phyloP scores from a whole-genome alignment of 352 stramenopile species.

The Phytophthora boehmeriae region DNA sequence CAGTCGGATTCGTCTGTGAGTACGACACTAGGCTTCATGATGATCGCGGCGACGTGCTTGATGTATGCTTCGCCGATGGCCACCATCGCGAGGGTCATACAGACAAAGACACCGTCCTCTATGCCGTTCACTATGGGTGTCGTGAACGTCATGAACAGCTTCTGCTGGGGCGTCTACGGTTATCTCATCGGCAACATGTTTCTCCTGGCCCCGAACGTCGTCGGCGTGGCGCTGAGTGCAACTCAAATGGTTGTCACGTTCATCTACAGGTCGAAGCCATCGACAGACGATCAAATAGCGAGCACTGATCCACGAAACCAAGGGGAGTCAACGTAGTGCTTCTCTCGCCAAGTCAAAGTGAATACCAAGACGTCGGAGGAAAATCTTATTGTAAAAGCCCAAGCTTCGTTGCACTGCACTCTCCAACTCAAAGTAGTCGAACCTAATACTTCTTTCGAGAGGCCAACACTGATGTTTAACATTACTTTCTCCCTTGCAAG shows the following conservation, averaged over 20 bases:
- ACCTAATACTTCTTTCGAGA: not conserved
- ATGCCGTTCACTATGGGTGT: slow-evolving; percentile 32
- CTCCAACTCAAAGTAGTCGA: slow-evolving; percentile 7
- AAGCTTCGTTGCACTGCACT: slow-evolving; percentile 14
- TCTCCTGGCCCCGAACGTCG: slow-evolving; percentile 39
- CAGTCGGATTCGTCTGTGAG: slow-evolving; percentile 30
- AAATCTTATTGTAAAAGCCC: not conserved
- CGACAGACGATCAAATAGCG: slow-evolving; percentile 18
- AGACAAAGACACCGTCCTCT: slow-evolving; percentile 24
- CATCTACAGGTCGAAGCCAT: slow-evolving; percentile 38
- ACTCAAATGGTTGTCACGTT: slow-evolving; percentile 52
- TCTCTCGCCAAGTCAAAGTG: not conserved
- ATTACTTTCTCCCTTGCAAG: too few species aligned
- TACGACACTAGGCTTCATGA: slow-evolving; percentile 44
- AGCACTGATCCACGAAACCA: slow-evolving; percentile 7
- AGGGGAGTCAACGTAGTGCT: slow-evolving; percentile 9
- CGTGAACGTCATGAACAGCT: slow-evolving; percentile 29
- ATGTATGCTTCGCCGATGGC: slow-evolving; percentile 65
- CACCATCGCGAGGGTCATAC: slow-evolving; percentile 38
- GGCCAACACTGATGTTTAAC: too few species aligned
- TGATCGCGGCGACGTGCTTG: slow-evolving; percentile 44
- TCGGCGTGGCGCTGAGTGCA: slow-evolving; percentile 34
- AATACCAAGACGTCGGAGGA: not conserved
- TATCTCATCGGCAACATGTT: slow-evolving; percentile 29
- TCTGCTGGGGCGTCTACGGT: slow-evolving; percentile 27